Percentiles rank a stretch among this genome's conserved stretches.
These are phyloP conservation scores for Nakataea oryzae DNA, from an alignment of 2,329 filamentous ascomycete species.

Conservation along the genomic window DNA sequence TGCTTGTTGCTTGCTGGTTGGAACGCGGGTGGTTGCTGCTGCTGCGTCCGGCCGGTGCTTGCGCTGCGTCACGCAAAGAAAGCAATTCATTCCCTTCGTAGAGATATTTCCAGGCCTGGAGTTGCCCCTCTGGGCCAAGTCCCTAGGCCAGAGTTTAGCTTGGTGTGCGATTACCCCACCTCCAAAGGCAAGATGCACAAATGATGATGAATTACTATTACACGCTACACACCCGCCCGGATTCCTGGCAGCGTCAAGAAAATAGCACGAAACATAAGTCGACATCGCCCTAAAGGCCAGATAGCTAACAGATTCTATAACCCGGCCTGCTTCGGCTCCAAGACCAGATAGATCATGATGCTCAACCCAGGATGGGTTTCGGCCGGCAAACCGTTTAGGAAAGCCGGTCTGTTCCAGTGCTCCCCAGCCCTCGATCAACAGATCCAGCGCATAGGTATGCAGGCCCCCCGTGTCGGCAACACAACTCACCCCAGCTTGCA, in stretches of 20 bases:
- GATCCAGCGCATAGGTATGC: not conserved
- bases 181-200: not conserved
- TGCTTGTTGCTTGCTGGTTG: no score
- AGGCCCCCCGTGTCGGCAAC: not conserved
- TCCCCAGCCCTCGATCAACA: not conserved
- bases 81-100: no score
- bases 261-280: no score
- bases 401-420: not conserved
- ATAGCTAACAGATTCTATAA: no score
- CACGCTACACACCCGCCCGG: no score
- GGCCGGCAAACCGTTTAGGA: not conserved
- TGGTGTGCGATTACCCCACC: not conserved
- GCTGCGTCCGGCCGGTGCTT: not conserved
- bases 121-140: no score
- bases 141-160: not conserved
- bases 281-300: no score
- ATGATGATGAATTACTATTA: no score
- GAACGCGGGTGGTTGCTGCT: not conserved
- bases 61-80: not conserved
- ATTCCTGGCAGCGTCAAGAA: no score
- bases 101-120: not conserved
- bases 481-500: no score
- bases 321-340: not conserved
- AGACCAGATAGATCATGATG: not conserved
- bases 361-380: no score